Evolutionary conservation across 495 filamentous ascomycete species (phyloP).

Genomic region (Coniosporium apollinis): DNA sequence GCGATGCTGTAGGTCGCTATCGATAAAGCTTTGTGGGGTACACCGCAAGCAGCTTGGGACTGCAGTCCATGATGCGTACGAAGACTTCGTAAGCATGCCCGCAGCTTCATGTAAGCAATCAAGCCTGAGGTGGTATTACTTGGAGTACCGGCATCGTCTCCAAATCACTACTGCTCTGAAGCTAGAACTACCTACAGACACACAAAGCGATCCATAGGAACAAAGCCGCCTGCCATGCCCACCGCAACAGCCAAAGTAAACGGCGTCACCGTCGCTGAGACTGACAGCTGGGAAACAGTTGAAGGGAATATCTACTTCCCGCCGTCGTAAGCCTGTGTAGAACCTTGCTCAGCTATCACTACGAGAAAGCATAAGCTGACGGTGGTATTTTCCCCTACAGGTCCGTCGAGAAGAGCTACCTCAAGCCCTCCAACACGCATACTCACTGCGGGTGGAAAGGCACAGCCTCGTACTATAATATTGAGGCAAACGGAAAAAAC

Average conservation of each 20-base stretch:
- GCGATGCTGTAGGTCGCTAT: too few relatives aligned
- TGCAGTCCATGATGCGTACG: too few relatives aligned
- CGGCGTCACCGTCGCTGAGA: constrained; percentile 40
- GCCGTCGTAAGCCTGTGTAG: constrained; percentile 14
- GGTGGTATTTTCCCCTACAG: constrained; percentile 18
- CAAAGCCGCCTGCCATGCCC: too few relatives aligned
- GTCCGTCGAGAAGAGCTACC: constrained; percentile 29
- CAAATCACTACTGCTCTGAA: too few relatives aligned
- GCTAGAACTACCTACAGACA: too few relatives aligned
- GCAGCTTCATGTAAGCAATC: too few relatives aligned
- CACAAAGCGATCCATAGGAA: too few relatives aligned
- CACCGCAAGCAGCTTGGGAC: too few relatives aligned
- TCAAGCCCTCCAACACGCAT: constrained; percentile 31
- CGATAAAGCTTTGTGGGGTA: too few relatives aligned
- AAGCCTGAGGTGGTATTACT: too few relatives aligned
- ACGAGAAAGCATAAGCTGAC: constrained; percentile 8
- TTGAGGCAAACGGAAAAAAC: constrained; percentile 27
- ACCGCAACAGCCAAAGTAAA: constrained; percentile 42
- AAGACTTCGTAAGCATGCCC: too few relatives aligned
- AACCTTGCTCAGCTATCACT: constrained; percentile 5
- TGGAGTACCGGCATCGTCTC: too few relatives aligned
- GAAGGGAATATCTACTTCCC: constrained; percentile 55
- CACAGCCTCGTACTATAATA: constrained; percentile 47
- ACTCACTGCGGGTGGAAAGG: constrained; percentile 57
- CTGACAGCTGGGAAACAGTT: constrained; percentile 44